Conservation (phyloP, 345 rosid species). For the Viola odorata region DNA sequence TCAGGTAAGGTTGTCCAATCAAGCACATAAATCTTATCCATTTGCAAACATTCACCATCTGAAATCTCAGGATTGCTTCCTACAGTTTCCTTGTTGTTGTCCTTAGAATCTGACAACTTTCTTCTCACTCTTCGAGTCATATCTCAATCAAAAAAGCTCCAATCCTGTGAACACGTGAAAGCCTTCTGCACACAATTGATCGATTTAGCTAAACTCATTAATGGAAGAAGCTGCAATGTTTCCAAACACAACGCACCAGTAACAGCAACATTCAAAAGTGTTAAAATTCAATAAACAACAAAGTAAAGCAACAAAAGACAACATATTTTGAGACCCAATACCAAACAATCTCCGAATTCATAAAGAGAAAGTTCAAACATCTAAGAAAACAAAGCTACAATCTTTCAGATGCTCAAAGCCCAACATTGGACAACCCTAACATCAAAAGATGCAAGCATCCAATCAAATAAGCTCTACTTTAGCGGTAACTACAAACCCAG, state of each 20-base stretch:
- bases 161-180: not conserved
- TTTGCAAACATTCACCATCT: conserved; percentile 15
- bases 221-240: conserved; percentile 3
- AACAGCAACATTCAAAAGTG: not conserved
- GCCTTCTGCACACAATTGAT: conserved; percentile 1
- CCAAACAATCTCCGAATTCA: conserved; percentile 4
- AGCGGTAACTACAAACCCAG: conserved; percentile 11
- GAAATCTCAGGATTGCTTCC: conserved; percentile 12
- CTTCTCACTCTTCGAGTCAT: conserved; percentile 27
- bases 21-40: conserved; percentile 2
- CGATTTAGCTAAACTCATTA: not conserved
- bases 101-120: conserved; percentile 18
- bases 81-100: conserved; percentile 11
- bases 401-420: conserved; percentile 3
- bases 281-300: not conserved
- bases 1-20: conserved; percentile 40
- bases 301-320: not conserved
- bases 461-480: conserved; percentile 7
- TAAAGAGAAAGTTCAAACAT: not conserved
- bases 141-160: conserved; percentile 11
- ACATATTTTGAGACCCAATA: not conserved
- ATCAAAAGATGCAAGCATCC: not conserved
- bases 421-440: conserved; percentile 4
- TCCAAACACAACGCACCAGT: conserved; percentile 5
- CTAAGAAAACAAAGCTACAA: conserved; percentile 8